phyloP scores from a whole-genome alignment of 1,139 yeast species.

The Suhomyces maxii region DNA sequence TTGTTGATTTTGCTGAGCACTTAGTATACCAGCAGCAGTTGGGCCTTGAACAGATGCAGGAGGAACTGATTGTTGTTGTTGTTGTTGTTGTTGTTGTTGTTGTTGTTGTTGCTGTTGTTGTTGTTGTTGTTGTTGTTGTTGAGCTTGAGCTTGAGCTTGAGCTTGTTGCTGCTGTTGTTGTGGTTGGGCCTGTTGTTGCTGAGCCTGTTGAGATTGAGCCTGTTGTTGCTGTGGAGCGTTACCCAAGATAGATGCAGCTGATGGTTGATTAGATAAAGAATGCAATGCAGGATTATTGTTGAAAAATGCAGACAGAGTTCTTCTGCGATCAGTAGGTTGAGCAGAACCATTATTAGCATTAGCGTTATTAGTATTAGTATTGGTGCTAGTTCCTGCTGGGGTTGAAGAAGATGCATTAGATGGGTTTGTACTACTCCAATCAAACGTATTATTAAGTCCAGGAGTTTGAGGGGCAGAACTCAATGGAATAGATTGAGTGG shows the following conservation, averaged over 20 bases:
- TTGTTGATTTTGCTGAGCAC: conserved; percentile 11
- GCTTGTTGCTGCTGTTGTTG: conserved; percentile 9
- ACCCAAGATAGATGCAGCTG: conserved; percentile 10
- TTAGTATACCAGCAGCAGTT: conserved; percentile 17
- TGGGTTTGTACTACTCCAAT: conserved; percentile 13
- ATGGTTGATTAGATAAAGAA: conserved; percentile 10
- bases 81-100: conserved; percentile 1
- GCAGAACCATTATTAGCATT: conserved; percentile 2
- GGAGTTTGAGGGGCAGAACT: conserved; percentile 42
- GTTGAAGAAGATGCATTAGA: conserved; percentile 5
- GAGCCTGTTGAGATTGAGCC: conserved; percentile 2
- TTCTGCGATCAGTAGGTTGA: conserved; percentile 24
- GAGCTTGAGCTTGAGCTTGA: conserved; percentile 1
- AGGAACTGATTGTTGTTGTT: not conserved
- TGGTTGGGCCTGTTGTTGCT: conserved; percentile 10
- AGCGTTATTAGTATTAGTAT: conserved; percentile 4
- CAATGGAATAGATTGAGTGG: conserved; percentile 11
- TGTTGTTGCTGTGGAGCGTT: conserved; percentile 10
- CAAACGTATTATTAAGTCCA: conserved; percentile 23
- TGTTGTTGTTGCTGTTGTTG: conserved; percentile 12
- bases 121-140: conserved; percentile 11
- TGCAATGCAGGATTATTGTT: conserved; percentile 20
- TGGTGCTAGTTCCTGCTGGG: conserved; percentile 9
- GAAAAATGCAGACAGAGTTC: conserved; percentile 40
- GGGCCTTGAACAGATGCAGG: conserved; percentile 13